Percentiles rank a stretch among this genome's conserved stretches.
Evolutionary conservation across 352 stramenopile genomes (phyloP).

Genomic region (Phytopythium helicoides): DNA sequence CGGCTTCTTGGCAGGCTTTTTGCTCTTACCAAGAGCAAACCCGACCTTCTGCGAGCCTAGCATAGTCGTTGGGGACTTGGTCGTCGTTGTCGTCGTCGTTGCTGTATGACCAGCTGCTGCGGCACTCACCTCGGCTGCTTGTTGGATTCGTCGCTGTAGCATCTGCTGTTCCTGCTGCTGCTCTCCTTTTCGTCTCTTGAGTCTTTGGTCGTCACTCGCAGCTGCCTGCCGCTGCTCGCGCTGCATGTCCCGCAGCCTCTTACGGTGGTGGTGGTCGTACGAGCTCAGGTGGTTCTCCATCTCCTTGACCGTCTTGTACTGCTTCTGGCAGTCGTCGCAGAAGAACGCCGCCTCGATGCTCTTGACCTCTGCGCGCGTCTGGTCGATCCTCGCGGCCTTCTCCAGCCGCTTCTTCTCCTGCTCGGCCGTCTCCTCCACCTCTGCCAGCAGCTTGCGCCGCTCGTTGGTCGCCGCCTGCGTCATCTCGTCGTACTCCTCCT

Average conservation of each 20-base stretch:
- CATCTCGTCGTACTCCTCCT: constrained; percentile 62
- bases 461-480: constrained; percentile 48
- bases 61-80: constrained; percentile 4
- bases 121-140: constrained; percentile 1
- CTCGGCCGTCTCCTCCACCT: constrained; percentile 45
- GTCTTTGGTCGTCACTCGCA: constrained; percentile 10
- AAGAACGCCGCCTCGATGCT: constrained; percentile 53
- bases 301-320: constrained; percentile 67
- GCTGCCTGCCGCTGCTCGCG: constrained; percentile 20
- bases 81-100: not conserved
- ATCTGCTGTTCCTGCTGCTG: constrained; percentile 28
- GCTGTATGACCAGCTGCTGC: not conserved
- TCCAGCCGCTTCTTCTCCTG: constrained; percentile 26
- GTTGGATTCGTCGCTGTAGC: constrained; percentile 36
- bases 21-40: constrained; percentile 30
- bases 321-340: constrained; percentile 57
- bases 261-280: constrained; percentile 75
- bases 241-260: constrained; percentile 36
- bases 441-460: constrained; percentile 41
- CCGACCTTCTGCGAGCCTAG: constrained; percentile 25
- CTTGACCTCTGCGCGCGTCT: constrained; percentile 28
- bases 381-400: constrained; percentile 20
- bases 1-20: constrained; percentile 22
- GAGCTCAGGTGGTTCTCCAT: constrained; percentile 76
- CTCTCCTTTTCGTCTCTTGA: constrained; percentile 33